A percentile compares a stretch with the other conserved stretches of the same genome.
These are phyloP conservation scores for Lentinus polychrous DNA, from an alignment of 1,284 basidiomycete genomes.

Conservation along the genomic window DNA sequence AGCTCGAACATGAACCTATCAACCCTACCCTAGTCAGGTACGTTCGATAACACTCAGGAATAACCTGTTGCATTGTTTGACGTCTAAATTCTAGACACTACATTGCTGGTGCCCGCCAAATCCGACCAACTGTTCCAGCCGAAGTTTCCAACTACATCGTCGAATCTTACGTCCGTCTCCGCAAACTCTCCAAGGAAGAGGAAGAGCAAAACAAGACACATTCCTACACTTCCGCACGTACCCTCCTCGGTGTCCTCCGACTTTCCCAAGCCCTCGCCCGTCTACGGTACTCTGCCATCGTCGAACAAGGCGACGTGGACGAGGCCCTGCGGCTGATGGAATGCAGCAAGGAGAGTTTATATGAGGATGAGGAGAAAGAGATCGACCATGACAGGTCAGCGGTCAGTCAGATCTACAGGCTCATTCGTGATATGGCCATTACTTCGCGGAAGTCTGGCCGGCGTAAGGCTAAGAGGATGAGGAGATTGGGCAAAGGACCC, in stretches of 20 bases:
- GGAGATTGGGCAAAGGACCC: slow-evolving; percentile 55
- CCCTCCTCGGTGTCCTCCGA: slow-evolving; percentile 90
- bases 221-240: slow-evolving; percentile 95
- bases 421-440: slow-evolving; percentile 79
- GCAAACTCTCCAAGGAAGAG: slow-evolving; percentile 89
- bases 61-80: not conserved
- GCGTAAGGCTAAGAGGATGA: slow-evolving; percentile 14
- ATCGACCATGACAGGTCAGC: slow-evolving; percentile 69
- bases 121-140: slow-evolving; percentile 82
- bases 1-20: slow-evolving; percentile 78
- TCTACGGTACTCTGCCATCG: slow-evolving; percentile 76
- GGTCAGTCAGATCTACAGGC: slow-evolving; percentile 78
- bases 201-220: slow-evolving; percentile 85
- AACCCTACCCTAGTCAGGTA: slow-evolving; percentile 86
- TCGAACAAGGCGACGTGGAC: slow-evolving; percentile 87
- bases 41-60: slow-evolving; percentile 11
- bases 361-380: slow-evolving; percentile 67
- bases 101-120: slow-evolving; percentile 88
- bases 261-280: slow-evolving; percentile 93
- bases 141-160: slow-evolving; percentile 92
- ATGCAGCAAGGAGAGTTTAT: slow-evolving; percentile 86
- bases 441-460: slow-evolving; percentile 28
- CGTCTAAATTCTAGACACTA: slow-evolving; percentile 63
- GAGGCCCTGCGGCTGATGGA: slow-evolving; percentile 97
- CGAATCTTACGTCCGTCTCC: slow-evolving; percentile 91